Conservation (phyloP, 208 protist genomes). For the Tetramitus jugosus region DNA sequence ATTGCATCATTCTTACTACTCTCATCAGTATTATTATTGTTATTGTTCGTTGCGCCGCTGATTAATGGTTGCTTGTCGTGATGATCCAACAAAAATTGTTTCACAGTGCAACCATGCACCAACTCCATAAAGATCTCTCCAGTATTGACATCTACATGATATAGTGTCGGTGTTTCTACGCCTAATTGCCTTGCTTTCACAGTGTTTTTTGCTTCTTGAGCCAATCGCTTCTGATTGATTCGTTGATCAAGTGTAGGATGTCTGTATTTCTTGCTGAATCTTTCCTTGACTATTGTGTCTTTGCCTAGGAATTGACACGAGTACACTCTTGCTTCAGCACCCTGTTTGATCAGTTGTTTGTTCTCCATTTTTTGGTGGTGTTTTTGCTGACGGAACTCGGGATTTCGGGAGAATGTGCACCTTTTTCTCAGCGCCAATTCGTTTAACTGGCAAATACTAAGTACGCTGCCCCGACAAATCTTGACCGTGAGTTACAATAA, state of each 20-base stretch:
- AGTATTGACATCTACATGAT: conserved; percentile 8
- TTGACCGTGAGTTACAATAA: too few species aligned
- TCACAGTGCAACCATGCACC: conserved; percentile 3
- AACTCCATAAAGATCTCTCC: conserved; percentile 7
- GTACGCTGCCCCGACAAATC: too few species aligned
- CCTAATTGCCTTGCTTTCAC: not conserved
- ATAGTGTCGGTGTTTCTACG: not conserved
- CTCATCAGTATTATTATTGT: not conserved
- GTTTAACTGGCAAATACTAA: too few species aligned
- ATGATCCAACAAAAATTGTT: not conserved
- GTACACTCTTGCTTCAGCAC: not conserved
- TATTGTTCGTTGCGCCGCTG: not conserved
- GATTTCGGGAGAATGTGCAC: too few species aligned
- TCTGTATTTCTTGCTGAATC: conserved; percentile 22
- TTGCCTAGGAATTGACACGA: not conserved
- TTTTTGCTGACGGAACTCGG: too few species aligned
- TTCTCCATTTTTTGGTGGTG: too few species aligned
- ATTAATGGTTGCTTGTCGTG: not conserved
- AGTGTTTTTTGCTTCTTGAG: not conserved
- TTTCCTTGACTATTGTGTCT: conserved; percentile 12
- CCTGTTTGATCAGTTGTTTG: not conserved
- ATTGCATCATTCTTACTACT: not conserved
- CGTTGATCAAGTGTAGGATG: conserved; percentile 9
- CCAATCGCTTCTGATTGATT: not conserved
- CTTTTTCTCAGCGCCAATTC: too few species aligned